Percentiles rank a stretch among this genome's conserved stretches.
These are phyloP conservation scores for Talaromyces liani DNA, from an alignment of 495 filamentous ascomycete genomes.

Conservation along the genomic window DNA sequence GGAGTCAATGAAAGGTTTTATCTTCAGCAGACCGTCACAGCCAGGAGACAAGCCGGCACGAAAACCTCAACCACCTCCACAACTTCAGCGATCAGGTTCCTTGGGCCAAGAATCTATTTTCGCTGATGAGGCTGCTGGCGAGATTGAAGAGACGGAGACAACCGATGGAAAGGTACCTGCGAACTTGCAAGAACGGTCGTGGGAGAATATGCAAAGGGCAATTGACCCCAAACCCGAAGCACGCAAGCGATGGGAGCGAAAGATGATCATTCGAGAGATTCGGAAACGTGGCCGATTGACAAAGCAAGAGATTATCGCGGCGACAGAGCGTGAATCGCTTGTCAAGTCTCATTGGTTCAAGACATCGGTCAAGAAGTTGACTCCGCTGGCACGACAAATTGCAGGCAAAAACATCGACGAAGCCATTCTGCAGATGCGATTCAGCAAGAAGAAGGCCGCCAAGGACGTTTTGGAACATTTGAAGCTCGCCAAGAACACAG, in stretches of 20 bases:
- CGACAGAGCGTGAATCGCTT: slow-evolving; percentile 63
- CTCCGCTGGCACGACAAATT: slow-evolving; percentile 76
- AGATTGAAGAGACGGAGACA: slow-evolving; percentile 8
- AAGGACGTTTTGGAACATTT: slow-evolving; percentile 71
- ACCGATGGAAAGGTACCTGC: neutral
- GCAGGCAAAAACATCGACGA: slow-evolving; percentile 85
- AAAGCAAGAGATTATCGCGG: slow-evolving; percentile 52
- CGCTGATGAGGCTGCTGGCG: slow-evolving; percentile 21
- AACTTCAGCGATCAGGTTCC: slow-evolving; percentile 25
- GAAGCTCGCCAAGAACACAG: slow-evolving; percentile 66
- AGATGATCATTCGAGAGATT: slow-evolving; percentile 69
- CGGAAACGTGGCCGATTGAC: slow-evolving; percentile 59
- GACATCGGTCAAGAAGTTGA: slow-evolving; percentile 84
- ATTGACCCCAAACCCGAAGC: slow-evolving; percentile 62
- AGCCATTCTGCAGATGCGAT: slow-evolving; percentile 90
- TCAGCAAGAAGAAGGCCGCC: slow-evolving; percentile 88
- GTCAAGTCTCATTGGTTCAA: slow-evolving; percentile 60
- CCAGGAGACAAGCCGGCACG: slow-evolving; percentile 20
- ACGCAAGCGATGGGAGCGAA: slow-evolving; percentile 68
- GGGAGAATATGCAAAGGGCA: slow-evolving; percentile 42
- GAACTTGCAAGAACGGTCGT: slow-evolving; percentile 31
- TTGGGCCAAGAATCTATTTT: slow-evolving; percentile 37
- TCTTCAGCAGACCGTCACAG: slow-evolving; percentile 19
- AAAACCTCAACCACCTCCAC: slow-evolving; percentile 20
- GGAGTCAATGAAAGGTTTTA: slow-evolving; percentile 32